A percentile compares a stretch with the other conserved stretches of the same genome.
Conservation (phyloP, 2,329 filamentous ascomycete species). For the Sporothrix euskadiensis region DNA sequence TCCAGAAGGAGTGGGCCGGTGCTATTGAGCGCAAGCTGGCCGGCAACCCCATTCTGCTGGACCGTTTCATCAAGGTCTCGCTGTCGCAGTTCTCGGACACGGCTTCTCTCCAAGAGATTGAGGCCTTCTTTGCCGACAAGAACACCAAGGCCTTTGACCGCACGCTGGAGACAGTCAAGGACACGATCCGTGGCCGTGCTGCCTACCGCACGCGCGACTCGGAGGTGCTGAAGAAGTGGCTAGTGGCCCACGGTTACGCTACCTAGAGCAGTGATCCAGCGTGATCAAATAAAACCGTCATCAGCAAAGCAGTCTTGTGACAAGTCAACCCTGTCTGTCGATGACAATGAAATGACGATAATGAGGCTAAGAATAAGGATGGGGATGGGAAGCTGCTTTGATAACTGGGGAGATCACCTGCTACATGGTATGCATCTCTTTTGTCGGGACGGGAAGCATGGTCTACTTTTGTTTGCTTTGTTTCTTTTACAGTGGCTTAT, state of each 20-base stretch:
- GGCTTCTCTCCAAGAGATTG: constrained; percentile 72
- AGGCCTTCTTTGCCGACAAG: constrained; percentile 80
- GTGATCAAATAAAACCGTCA: background rate
- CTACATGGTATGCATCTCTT: background rate
- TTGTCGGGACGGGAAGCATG: too few relatives aligned
- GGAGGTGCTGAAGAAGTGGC: constrained; percentile 63
- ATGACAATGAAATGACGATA: background rate
- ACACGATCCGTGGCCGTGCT: constrained; percentile 81
- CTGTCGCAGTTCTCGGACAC: constrained; percentile 76
- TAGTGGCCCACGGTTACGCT: constrained; percentile 27
- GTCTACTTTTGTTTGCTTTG: background rate
- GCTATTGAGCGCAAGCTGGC: constrained; percentile 66
- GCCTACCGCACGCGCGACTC: constrained; percentile 79
- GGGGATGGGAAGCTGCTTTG: background rate
- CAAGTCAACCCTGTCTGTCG: background rate
- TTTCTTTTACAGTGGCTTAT: background rate
- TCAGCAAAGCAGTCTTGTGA: background rate
- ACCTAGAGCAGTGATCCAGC: background rate
- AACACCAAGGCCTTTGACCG: constrained; percentile 85
- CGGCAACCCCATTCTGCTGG: constrained; percentile 80
- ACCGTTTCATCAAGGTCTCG: constrained; percentile 79
- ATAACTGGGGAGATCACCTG: background rate
- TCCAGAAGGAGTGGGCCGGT: constrained; percentile 80
- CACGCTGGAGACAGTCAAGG: constrained; percentile 79
- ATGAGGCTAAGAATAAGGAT: constrained; percentile 7